Percentiles rank a stretch among this genome's conserved stretches.
Conservation (phyloP, 2,329 filamentous ascomycete genomes). For the Septoria linicola region DNA sequence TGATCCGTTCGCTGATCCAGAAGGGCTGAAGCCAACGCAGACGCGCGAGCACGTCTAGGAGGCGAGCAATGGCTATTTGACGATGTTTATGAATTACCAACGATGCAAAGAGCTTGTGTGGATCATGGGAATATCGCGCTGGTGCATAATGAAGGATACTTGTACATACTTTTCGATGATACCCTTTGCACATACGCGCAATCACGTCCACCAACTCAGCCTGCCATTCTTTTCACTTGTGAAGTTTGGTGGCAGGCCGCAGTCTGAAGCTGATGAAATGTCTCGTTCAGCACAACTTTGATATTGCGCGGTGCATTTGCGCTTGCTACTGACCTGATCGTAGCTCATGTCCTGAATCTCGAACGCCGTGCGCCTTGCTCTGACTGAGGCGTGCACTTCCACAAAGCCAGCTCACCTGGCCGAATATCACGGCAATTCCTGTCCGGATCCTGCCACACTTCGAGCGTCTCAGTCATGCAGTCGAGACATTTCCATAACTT, state of each 20-base stretch:
- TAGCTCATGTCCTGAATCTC: conserved; percentile 4
- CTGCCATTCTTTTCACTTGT: background rate
- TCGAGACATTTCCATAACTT: background rate
- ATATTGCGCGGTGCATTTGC: background rate
- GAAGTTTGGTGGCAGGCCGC: too few species aligned
- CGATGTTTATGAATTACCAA: background rate
- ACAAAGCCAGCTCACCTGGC: too few species aligned
- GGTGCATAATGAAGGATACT: background rate
- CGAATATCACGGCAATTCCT: too few species aligned
- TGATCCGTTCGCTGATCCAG: conserved; percentile 39
- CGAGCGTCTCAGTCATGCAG: background rate
- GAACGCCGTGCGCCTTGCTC: too few species aligned
- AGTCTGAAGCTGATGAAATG: background rate
- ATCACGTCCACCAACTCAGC: background rate
- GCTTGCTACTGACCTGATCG: conserved; percentile 10
- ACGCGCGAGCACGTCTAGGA: conserved; percentile 50
- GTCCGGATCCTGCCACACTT: too few species aligned
- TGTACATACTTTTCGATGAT: conserved; percentile 7
- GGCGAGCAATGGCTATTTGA: background rate
- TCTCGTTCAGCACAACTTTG: conserved; percentile 1
- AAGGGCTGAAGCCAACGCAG: conserved; percentile 44
- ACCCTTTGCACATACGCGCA: background rate
- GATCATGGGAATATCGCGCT: background rate
- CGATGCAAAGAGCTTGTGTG: background rate
- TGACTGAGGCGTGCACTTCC: too few species aligned